These are phyloP conservation scores for Sugiyamaella xylanicola DNA, from an alignment of 1,139 yeast species.

Conservation along the genomic window DNA sequence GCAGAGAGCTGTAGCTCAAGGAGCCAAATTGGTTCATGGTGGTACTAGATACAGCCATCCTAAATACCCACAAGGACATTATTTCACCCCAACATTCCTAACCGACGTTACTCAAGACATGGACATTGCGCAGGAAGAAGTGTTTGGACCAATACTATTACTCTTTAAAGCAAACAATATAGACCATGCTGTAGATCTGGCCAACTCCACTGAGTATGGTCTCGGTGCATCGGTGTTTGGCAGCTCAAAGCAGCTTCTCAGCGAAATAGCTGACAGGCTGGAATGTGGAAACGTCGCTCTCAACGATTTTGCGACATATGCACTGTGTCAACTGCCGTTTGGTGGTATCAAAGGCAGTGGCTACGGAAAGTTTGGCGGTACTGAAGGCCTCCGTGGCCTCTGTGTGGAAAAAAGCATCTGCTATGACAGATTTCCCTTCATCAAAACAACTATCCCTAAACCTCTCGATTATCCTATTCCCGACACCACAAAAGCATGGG, in stretches of 20 bases:
- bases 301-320: conserved; percentile 94
- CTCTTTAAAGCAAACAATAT: conserved; percentile 68
- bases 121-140: conserved; percentile 85
- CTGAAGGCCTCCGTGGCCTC: conserved; percentile 88
- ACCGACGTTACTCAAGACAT: conserved; percentile 77
- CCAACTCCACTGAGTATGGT: conserved; percentile 88
- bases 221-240: conserved; percentile 92
- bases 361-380: conserved; percentile 96
- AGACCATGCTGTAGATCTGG: conserved; percentile 71
- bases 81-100: conserved; percentile 83
- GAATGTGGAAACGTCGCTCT: conserved; percentile 91
- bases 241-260: conserved; percentile 53
- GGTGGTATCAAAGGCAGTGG: conserved; percentile 95
- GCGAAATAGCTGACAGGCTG: conserved; percentile 62
- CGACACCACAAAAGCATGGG: conserved; percentile 83
- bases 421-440: conserved; percentile 74
- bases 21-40: conserved; percentile 80
- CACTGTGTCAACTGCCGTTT: conserved; percentile 93
- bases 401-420: conserved; percentile 86
- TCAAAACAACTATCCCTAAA: conserved; percentile 78
- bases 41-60: conserved; percentile 83
- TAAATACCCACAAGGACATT: conserved; percentile 92
- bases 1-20: conserved; percentile 70
- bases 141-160: conserved; percentile 87
- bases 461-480: conserved; percentile 90